A percentile compares a stretch with the other conserved stretches of the same genome.
Conservation (phyloP, 2,329 filamentous ascomycete genomes). For the Myotisia sp. region DNA sequence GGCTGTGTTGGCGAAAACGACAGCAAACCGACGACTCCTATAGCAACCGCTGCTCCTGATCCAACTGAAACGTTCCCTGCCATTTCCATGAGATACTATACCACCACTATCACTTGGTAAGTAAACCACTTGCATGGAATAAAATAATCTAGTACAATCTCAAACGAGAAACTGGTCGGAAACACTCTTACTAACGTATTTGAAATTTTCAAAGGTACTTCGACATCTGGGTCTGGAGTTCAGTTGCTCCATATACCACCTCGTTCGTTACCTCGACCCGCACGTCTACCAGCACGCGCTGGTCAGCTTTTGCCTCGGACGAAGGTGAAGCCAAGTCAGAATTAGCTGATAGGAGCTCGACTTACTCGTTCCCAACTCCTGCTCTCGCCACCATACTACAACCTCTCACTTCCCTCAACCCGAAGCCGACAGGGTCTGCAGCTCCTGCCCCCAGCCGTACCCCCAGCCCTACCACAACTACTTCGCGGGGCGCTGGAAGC, state of each 20-base stretch:
- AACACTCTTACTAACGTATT: too few relatives aligned
- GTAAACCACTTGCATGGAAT: background rate
- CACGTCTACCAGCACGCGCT: background rate
- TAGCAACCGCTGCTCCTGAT: too few relatives aligned
- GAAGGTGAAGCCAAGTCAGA: background rate
- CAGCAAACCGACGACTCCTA: background rate
- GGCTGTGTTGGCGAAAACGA: background rate
- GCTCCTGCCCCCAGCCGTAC: too few relatives aligned
- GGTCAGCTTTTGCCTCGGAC: background rate
- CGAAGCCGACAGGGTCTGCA: too few relatives aligned
- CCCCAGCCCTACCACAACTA: too few relatives aligned
- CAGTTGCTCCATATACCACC: background rate
- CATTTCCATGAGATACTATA: background rate
- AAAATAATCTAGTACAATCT: background rate
- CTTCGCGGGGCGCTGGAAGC: too few relatives aligned
- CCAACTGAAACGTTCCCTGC: too few relatives aligned
- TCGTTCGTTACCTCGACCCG: background rate
- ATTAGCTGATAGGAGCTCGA: background rate
- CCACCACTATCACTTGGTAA: background rate
- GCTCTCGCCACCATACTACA: background rate
- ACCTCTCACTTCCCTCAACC: too few relatives aligned
- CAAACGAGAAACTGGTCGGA: too few relatives aligned
- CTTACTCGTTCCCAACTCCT: background rate
- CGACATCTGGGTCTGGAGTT: background rate
- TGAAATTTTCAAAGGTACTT: background rate